phyloP scores from a whole-genome alignment of 208 protist species.

The Leishmania gerbilli region DNA sequence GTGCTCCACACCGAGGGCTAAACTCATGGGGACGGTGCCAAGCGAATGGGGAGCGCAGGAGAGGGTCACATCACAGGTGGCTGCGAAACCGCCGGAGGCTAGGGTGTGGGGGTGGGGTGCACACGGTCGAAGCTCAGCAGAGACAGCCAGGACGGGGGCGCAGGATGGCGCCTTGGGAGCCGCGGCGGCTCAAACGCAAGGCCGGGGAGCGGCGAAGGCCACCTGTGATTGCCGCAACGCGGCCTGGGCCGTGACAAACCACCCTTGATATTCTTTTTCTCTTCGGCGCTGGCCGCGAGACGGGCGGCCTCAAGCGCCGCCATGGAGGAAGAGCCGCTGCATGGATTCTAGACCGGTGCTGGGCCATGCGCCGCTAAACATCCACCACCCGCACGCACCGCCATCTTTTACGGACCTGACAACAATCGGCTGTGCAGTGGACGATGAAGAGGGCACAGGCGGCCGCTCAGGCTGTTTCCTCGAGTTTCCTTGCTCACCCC shows the following conservation, averaged over 20 bases:
- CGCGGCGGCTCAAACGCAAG: neutral
- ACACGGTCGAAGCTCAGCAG: too few species aligned
- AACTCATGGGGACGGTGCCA: too few species aligned
- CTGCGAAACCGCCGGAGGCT: too few species aligned
- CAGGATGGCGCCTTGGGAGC: neutral
- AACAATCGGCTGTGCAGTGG: too few species aligned
- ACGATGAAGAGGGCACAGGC: neutral
- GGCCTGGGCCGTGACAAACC: neutral
- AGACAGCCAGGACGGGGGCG: too few species aligned
- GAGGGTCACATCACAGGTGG: too few species aligned
- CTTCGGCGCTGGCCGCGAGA: neutral
- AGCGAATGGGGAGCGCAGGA: too few species aligned
- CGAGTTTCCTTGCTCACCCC: neutral
- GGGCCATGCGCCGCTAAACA: neutral
- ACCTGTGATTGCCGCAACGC: neutral
- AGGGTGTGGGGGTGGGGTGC: too few species aligned
- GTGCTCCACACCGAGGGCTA: too few species aligned
- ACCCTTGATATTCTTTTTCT: neutral
- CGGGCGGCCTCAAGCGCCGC: neutral
- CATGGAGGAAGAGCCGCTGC: neutral
- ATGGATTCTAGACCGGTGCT: neutral
- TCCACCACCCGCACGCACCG: too few species aligned
- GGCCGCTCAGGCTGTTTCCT: neutral
- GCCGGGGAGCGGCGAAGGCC: neutral
- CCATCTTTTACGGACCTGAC: too few species aligned